Evolutionary conservation across 345 rosid species (phyloP).

Genomic region (Moringa oleifera): DNA sequence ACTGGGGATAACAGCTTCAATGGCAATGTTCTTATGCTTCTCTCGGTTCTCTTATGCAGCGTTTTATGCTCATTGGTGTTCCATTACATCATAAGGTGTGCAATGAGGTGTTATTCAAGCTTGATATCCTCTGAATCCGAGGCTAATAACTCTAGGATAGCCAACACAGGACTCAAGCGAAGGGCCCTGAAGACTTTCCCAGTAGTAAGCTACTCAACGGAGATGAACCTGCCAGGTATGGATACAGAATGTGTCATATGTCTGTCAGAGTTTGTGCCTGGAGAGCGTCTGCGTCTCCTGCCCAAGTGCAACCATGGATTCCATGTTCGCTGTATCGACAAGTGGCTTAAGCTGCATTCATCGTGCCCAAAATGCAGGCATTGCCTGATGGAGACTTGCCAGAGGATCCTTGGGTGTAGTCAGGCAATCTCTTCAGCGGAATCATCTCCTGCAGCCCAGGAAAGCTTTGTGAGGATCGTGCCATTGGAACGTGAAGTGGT

Average conservation of each 20-base stretch:
- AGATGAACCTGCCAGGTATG: slow-evolving; percentile 30
- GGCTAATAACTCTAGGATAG: background rate
- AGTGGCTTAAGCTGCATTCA: slow-evolving; percentile 58
- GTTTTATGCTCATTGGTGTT: slow-evolving; percentile 27
- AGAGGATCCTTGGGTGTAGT: slow-evolving; percentile 24
- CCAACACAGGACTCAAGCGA: slow-evolving; percentile 22
- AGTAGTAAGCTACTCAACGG: slow-evolving; percentile 29
- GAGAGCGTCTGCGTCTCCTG: slow-evolving; percentile 43
- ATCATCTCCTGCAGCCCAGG: slow-evolving; percentile 2
- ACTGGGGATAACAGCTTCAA: slow-evolving; percentile 15
- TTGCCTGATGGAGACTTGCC: slow-evolving; percentile 25
- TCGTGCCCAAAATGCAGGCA: slow-evolving; percentile 68
- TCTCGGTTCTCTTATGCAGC: slow-evolving; percentile 29
- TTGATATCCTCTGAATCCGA: slow-evolving; percentile 17
- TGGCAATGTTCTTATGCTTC: slow-evolving; percentile 21
- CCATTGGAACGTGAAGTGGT: slow-evolving; percentile 40
- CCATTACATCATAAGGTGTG: slow-evolving; percentile 27
- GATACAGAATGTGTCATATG: slow-evolving; percentile 56
- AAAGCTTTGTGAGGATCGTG: slow-evolving; percentile 16
- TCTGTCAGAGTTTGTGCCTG: slow-evolving; percentile 36
- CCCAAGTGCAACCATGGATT: slow-evolving; percentile 71
- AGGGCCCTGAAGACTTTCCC: slow-evolving; percentile 35
- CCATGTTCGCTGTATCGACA: slow-evolving; percentile 56
- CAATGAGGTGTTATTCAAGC: slow-evolving; percentile 25
- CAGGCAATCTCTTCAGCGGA: slow-evolving; percentile 13